phyloP scores from a whole-genome alignment of 2,329 filamentous ascomycete species.

The Ophiostoma pallidulum region DNA sequence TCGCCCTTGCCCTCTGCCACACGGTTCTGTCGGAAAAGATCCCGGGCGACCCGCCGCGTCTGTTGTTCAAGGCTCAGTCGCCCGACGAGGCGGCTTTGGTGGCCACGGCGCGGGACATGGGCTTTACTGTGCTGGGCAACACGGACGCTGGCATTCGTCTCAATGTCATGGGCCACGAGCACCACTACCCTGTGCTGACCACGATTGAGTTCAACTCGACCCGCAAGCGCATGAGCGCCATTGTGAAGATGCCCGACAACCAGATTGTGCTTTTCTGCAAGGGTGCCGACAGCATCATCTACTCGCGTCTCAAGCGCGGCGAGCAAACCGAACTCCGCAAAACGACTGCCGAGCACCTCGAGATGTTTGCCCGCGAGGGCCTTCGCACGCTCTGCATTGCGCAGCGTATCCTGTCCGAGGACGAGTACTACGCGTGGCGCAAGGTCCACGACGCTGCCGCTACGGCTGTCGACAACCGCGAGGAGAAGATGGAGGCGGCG shows the following conservation, averaged over 20 bases:
- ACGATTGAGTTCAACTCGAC: conserved; percentile 96
- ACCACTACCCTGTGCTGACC: conserved; percentile 79
- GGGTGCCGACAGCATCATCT: conserved; percentile 94
- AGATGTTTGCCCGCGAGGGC: conserved; percentile 94
- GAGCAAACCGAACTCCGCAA: conserved; percentile 77
- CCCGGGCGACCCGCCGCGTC: conserved; percentile 81
- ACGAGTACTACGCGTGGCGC: conserved; percentile 78
- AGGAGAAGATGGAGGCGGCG: conserved; percentile 85
- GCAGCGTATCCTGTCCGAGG: conserved; percentile 66
- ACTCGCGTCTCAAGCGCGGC: conserved; percentile 75
- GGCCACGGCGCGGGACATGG: conserved; percentile 86
- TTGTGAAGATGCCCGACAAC: conserved; percentile 87
- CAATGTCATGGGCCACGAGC: conserved; percentile 79
- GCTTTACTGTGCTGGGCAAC: conserved; percentile 81
- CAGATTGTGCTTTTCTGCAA: conserved; percentile 92
- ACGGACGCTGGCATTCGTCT: conserved; percentile 72
- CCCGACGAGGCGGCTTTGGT: conserved; percentile 94
- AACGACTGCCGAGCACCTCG: conserved; percentile 83
- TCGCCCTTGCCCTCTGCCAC: conserved; percentile 89
- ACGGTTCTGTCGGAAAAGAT: conserved; percentile 87
- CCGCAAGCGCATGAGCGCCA: conserved; percentile 95
- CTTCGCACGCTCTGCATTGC: conserved; percentile 92
- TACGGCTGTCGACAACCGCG: conserved; percentile 71
- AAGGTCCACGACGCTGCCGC: conserved; percentile 81
- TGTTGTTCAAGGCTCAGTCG: conserved; percentile 94